A percentile compares a stretch with the other conserved stretches of the same genome.
Evolutionary conservation across 2,329 filamentous ascomycete species (phyloP).

Genomic region (Corynespora cassiicola): DNA sequence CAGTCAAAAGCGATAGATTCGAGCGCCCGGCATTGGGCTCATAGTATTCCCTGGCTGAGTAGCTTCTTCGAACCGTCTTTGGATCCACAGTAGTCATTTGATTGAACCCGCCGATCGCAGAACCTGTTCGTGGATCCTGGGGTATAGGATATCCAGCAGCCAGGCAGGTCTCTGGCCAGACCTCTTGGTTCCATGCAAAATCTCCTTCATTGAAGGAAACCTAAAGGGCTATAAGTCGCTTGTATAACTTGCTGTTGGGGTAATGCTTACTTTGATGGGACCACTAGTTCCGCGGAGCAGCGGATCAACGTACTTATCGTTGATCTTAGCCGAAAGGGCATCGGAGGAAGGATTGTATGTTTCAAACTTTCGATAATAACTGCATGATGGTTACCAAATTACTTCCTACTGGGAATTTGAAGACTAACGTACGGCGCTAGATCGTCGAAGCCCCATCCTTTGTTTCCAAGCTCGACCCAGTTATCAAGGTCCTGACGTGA

Average conservation of each 20-base stretch:
- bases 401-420: too few species aligned
- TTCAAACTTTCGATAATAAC: constrained; percentile 45
- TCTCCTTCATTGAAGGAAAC: constrained; percentile 30
- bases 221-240: constrained; percentile 7
- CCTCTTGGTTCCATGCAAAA: constrained; percentile 26
- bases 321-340: constrained; percentile 21
- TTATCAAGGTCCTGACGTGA: constrained; percentile 42
- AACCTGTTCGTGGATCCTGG: constrained; percentile 33
- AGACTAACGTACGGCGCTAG: constrained; percentile 43
- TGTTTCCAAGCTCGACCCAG: constrained; percentile 49
- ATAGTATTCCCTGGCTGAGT: constrained; percentile 46
- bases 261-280: constrained; percentile 26
- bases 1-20: constrained; percentile 57
- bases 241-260: constrained; percentile 5
- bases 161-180: constrained; percentile 33
- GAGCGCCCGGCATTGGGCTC: constrained; percentile 42
- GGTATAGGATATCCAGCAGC: constrained; percentile 29
- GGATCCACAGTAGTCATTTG: constrained; percentile 35
- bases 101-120: constrained; percentile 39
- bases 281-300: constrained; percentile 28
- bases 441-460: constrained; percentile 44
- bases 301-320: constrained; percentile 33
- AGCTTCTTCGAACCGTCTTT: constrained; percentile 34
- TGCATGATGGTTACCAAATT: too few species aligned
- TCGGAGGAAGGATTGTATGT: constrained; percentile 35